Percentiles rank a stretch among this genome's conserved stretches.
Conservation (phyloP, 2,329 filamentous ascomycete genomes). For the Colletotrichum ledebouriae region DNA sequence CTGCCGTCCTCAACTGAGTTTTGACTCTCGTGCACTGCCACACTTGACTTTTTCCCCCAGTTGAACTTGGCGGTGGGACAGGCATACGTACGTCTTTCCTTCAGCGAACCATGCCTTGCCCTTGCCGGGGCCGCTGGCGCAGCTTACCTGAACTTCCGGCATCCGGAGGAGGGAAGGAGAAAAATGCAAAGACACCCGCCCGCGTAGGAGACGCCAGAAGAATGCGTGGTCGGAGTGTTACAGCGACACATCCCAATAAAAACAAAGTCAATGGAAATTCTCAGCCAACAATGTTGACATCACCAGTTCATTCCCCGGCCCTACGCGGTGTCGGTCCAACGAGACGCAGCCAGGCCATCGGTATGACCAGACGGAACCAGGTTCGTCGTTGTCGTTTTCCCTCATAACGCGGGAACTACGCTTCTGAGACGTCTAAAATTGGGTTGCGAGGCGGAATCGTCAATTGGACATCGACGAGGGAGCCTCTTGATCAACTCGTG, state of each 20-base stretch:
- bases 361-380: not conserved
- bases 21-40: constrained; percentile 38
- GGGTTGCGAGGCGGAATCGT: constrained; percentile 13
- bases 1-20: not conserved
- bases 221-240: no score
- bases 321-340: constrained; percentile 28
- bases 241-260: no score
- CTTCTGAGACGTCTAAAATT: constrained; percentile 40
- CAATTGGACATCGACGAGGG: constrained; percentile 1
- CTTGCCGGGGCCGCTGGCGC: constrained; percentile 11
- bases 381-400: constrained; percentile 13
- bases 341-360: constrained; percentile 5
- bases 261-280: not conserved
- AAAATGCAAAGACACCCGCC: not conserved
- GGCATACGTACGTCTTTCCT: constrained; percentile 32
- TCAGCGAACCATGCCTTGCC: constrained; percentile 21
- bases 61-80: constrained; percentile 17
- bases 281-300: constrained; percentile 33
- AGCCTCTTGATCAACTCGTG: constrained; percentile 1
- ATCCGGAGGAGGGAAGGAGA: constrained; percentile 3
- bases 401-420: constrained; percentile 19
- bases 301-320: constrained; percentile 20
- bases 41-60: not conserved
- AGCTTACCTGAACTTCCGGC: constrained; percentile 27
- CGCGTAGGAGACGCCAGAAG: no score